Evolutionary conservation across 768 basidiomycete species (phyloP).

Genomic region (Collybia nuda): DNA sequence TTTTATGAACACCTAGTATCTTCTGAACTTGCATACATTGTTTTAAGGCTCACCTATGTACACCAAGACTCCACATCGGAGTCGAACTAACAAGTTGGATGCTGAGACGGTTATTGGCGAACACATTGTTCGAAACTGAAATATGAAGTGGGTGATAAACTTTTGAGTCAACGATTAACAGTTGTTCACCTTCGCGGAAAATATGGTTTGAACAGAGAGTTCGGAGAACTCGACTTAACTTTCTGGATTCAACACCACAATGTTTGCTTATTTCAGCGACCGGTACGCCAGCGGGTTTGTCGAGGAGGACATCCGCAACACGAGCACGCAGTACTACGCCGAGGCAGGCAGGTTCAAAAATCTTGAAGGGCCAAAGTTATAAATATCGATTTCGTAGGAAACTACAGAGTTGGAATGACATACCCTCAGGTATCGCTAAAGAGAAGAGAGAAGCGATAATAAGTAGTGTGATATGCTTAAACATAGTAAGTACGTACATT

Average conservation of each 20-base stretch:
- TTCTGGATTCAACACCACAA: slow-evolving; percentile 30
- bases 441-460: neutral
- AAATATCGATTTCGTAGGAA: no score
- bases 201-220: slow-evolving; percentile 38
- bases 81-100: slow-evolving; percentile 26
- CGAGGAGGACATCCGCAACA: slow-evolving; percentile 36
- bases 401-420: no score
- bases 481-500: slow-evolving; percentile 19
- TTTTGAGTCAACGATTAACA: no score
- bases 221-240: slow-evolving; percentile 38
- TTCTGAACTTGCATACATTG: no score
- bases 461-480: neutral
- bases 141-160: slow-evolving; percentile 17
- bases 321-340: slow-evolving; percentile 31
- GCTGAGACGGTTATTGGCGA: slow-evolving; percentile 40
- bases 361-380: no score
- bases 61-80: slow-evolving; percentile 21
- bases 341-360: slow-evolving; percentile 31
- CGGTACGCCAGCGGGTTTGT: slow-evolving; percentile 34
- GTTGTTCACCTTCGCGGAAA: slow-evolving; percentile 35
- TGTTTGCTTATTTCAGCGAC: slow-evolving; percentile 27
- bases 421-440: slow-evolving; percentile 5
- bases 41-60: no score
- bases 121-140: slow-evolving; percentile 32
- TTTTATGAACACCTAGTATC: no score